Evolutionary conservation across 352 stramenopile species (phyloP).

Genomic region (Saprolegnia parasitica): DNA sequence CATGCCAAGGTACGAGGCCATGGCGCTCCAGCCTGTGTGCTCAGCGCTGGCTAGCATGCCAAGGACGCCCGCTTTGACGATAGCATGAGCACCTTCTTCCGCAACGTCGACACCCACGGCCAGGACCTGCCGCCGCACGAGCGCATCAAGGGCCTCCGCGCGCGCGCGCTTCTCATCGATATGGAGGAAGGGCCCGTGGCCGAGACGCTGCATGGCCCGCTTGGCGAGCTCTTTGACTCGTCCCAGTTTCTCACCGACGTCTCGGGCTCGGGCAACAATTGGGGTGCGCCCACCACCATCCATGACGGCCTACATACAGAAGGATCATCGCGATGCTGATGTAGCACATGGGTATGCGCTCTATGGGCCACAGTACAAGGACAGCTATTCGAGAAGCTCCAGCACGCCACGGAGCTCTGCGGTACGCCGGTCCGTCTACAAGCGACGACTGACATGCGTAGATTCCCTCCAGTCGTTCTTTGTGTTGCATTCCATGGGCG

Average conservation of each 20-base stretch:
- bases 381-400: constrained; percentile 72
- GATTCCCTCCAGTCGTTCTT: constrained; percentile 92
- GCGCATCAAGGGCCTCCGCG: constrained; percentile 56
- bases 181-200: constrained; percentile 88
- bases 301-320: background rate
- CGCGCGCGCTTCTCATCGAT: constrained; percentile 87
- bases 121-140: constrained; percentile 49
- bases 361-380: constrained; percentile 85
- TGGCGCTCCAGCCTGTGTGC: constrained; percentile 10
- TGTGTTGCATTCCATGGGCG: constrained; percentile 88
- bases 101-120: constrained; percentile 75
- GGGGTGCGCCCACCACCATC: constrained; percentile 33
- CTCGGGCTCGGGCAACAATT: constrained; percentile 90
- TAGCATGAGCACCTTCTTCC: constrained; percentile 91
- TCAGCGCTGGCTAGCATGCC: constrained; percentile 36
- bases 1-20: constrained; percentile 59
- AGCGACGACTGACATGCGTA: background rate
- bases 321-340: background rate
- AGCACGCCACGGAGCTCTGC: constrained; percentile 72
- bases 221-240: constrained; percentile 87
- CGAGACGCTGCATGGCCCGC: constrained; percentile 71
- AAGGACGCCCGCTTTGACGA: constrained; percentile 73
- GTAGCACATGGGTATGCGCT: constrained; percentile 83
- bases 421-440: background rate
- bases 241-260: constrained; percentile 86